Percentiles rank a stretch among this genome's conserved stretches.
These are phyloP conservation scores for Dactylellina leptospora DNA, from an alignment of 2,329 filamentous ascomycete genomes.

Conservation along the genomic window DNA sequence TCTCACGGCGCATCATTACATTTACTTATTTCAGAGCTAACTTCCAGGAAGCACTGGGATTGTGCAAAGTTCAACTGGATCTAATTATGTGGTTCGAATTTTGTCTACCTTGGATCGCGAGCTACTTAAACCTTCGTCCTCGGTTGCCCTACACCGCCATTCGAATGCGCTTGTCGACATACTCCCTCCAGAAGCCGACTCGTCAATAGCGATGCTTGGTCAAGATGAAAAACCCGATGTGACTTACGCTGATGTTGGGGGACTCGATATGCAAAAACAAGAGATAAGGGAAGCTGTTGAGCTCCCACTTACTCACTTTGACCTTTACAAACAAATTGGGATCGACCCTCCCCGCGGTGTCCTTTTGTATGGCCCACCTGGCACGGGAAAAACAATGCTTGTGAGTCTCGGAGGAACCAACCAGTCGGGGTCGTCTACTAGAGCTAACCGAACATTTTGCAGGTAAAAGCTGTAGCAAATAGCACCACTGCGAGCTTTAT, in stretches of 20 bases:
- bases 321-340: slow-evolving; percentile 98
- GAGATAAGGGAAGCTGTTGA: slow-evolving; percentile 98
- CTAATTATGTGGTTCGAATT: slow-evolving; percentile 98
- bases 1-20: neutral
- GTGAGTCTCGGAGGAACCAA: slow-evolving; percentile 62
- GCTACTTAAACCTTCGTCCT: slow-evolving; percentile 96
- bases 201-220: slow-evolving; percentile 97
- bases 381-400: slow-evolving; percentile 76
- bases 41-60: slow-evolving; percentile 81
- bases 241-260: slow-evolving; percentile 96
- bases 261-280: slow-evolving; percentile 99
- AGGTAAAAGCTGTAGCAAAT: slow-evolving; percentile 89
- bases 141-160: slow-evolving; percentile 95
- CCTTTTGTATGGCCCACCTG: slow-evolving; percentile 91
- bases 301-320: slow-evolving; percentile 94
- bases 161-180: slow-evolving; percentile 99
- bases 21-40: slow-evolving; percentile 8
- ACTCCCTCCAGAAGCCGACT: slow-evolving; percentile 97
- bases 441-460: neutral
- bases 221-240: slow-evolving; percentile 97
- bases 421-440: neutral
- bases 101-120: slow-evolving; percentile 98
- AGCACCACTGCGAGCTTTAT: slow-evolving; percentile 98
- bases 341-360: slow-evolving; percentile 98
- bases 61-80: slow-evolving; percentile 96